Conservation (phyloP, 2,329 filamentous ascomycete species). For the Knoxdaviesia capensis region DNA sequence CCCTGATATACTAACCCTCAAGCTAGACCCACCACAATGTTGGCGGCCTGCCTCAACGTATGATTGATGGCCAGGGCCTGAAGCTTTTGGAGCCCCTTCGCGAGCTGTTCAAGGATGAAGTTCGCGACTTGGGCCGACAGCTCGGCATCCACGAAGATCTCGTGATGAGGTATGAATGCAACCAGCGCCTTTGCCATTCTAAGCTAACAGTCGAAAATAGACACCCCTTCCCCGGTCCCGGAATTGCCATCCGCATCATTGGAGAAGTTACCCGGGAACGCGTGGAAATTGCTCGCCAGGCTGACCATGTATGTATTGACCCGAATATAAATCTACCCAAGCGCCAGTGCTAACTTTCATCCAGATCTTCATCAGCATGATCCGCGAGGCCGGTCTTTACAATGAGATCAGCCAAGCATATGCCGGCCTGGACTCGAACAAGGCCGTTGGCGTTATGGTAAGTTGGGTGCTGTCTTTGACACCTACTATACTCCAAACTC, state of each 20-base stretch:
- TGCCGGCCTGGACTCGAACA: conserved; percentile 5
- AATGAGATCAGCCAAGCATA: conserved; percentile 22
- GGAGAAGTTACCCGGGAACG: conserved; percentile 68
- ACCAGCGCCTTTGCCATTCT: not conserved
- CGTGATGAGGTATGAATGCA: conserved; percentile 6
- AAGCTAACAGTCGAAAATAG: not conserved
- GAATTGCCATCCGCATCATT: conserved; percentile 58
- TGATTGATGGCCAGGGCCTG: conserved; percentile 27
- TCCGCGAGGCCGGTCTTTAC: conserved; percentile 52
- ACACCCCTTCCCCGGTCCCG: conserved; percentile 19
- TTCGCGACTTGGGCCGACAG: conserved; percentile 12
- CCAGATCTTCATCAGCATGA: conserved; percentile 55
- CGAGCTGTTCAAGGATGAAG: conserved; percentile 57
- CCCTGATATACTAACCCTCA: not conserved
- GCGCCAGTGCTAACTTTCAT: not conserved
- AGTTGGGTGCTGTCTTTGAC: not conserved
- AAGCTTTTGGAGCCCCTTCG: conserved; percentile 63
- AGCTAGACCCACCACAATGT: conserved; percentile 42
- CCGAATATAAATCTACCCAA: not conserved
- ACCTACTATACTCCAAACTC: too few species aligned
- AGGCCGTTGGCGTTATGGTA: conserved; percentile 6
- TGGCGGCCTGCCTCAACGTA: conserved; percentile 39
- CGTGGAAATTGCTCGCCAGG: conserved; percentile 59
- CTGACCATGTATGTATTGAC: conserved; percentile 28
- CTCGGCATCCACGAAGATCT: conserved; percentile 14